These are phyloP conservation scores for Phaeotremella skinneri DNA, from an alignment of 768 basidiomycete species.

Conservation along the genomic window DNA sequence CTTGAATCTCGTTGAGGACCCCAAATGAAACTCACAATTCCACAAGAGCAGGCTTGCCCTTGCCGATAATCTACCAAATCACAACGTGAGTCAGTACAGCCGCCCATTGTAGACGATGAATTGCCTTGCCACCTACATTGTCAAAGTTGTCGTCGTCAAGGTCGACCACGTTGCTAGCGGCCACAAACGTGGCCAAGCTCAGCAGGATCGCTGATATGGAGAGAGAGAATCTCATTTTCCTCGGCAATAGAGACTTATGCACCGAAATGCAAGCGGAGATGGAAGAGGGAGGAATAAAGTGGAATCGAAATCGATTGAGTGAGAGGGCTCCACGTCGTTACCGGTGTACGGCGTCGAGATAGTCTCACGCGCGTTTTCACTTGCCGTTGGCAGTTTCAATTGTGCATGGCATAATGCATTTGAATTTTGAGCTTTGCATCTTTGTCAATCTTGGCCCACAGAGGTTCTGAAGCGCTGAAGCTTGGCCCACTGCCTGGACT, in stretches of 20 bases:
- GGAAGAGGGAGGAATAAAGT: neutral
- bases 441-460: too few relatives aligned
- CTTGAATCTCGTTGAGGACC: neutral
- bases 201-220: constrained; percentile 29
- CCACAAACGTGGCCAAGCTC: constrained; percentile 25
- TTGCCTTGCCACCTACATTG: constrained; percentile 49
- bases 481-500: too few relatives aligned
- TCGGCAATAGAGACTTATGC: neutral
- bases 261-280: neutral
- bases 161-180: constrained; percentile 74
- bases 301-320: neutral
- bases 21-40: constrained; percentile 70
- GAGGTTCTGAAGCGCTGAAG: too few relatives aligned
- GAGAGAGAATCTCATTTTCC: constrained; percentile 32
- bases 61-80: constrained; percentile 57
- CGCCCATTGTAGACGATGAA: neutral
- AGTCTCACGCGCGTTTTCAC: too few relatives aligned
- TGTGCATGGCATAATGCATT: too few relatives aligned
- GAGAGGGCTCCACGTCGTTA: neutral
- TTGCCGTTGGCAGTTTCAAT: neutral
- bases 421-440: too few relatives aligned
- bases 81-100: neutral
- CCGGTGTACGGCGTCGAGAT: neutral
- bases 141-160: constrained; percentile 75
- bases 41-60: constrained; percentile 78